These are phyloP conservation scores for Candida xyloterini DNA, from an alignment of 805 yeast genomes.

Conservation along the genomic window DNA sequence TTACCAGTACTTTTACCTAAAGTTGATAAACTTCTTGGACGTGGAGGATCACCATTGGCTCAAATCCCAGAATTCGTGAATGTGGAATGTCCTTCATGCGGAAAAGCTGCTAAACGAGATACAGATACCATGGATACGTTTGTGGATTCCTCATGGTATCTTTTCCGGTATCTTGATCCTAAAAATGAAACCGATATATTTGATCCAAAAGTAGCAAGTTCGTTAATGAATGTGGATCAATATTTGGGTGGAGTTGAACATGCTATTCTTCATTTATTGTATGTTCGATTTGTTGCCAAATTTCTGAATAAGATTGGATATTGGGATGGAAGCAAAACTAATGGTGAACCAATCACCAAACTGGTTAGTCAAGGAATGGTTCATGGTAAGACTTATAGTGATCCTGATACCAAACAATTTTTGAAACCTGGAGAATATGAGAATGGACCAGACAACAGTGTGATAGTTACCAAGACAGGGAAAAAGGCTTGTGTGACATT, in stretches of 20 bases:
- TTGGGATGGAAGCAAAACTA: conserved; percentile 58
- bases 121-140: conserved; percentile 99
- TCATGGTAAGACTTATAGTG: conserved; percentile 78
- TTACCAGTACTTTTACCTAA: conserved; percentile 81
- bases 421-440: conserved; percentile 76
- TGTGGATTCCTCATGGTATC: conserved; percentile 98
- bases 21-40: conserved; percentile 39
- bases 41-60: conserved; percentile 67
- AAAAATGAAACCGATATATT: conserved; percentile 58
- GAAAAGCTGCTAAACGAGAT: conserved; percentile 70
- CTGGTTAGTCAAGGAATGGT: conserved; percentile 98
- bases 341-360: conserved; percentile 77
- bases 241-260: conserved; percentile 97
- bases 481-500: conserved; percentile 51
- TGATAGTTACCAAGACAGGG: conserved; percentile 50
- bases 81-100: conserved; percentile 80
- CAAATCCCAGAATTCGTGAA: conserved; percentile 65
- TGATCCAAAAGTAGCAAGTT: conserved; percentile 43
- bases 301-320: conserved; percentile 63
- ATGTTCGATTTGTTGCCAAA: conserved; percentile 82
- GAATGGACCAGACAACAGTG: conserved; percentile 36
- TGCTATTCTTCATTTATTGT: conserved; percentile 87
- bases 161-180: conserved; percentile 78
- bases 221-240: conserved; percentile 77
- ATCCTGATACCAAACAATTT: conserved; percentile 71